phyloP scores from a whole-genome alignment of 2,329 filamentous ascomycete genomes.

The Elsinoe fawcettii region DNA sequence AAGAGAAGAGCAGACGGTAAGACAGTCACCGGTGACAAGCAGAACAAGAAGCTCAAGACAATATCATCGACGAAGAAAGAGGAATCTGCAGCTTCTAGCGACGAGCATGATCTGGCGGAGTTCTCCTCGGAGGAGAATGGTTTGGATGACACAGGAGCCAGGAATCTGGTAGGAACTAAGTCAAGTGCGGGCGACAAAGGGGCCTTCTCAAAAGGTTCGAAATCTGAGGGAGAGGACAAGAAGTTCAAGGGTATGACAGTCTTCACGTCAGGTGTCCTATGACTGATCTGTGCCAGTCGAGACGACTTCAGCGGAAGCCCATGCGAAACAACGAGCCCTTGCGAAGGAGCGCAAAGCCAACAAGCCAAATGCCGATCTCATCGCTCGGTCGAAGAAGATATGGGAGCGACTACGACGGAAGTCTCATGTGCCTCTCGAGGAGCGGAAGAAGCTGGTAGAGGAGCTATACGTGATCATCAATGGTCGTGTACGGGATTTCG shows the following conservation, averaged over 20 bases:
- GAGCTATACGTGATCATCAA: conserved; percentile 90
- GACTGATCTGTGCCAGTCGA: conserved; percentile 8
- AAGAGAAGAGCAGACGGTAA: conserved; percentile 36
- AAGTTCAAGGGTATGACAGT: conserved; percentile 18
- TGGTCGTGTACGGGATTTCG: conserved; percentile 86
- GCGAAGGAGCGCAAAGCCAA: conserved; percentile 81
- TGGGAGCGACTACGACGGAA: conserved; percentile 93
- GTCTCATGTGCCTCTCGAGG: conserved; percentile 83
- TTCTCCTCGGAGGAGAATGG: background rate
- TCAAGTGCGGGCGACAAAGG: background rate
- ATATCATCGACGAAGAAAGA: conserved; percentile 12
- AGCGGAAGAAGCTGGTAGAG: conserved; percentile 76
- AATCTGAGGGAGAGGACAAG: conserved; percentile 11
- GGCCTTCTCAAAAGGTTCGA: conserved; percentile 2
- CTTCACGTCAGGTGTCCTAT: background rate
- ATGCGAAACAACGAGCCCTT: conserved; percentile 85
- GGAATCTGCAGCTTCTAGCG: conserved; percentile 13
- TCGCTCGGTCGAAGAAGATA: conserved; percentile 85
- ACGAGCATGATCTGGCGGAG: conserved; percentile 9
- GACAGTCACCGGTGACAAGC: conserved; percentile 24
- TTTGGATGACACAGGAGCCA: background rate
- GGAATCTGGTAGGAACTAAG: background rate
- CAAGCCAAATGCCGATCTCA: conserved; percentile 85
- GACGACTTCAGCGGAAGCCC: conserved; percentile 73
- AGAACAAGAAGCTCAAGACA: conserved; percentile 36